phyloP scores from a whole-genome alignment of 2,329 filamentous ascomycete genomes.

The Monascus ruber region DNA sequence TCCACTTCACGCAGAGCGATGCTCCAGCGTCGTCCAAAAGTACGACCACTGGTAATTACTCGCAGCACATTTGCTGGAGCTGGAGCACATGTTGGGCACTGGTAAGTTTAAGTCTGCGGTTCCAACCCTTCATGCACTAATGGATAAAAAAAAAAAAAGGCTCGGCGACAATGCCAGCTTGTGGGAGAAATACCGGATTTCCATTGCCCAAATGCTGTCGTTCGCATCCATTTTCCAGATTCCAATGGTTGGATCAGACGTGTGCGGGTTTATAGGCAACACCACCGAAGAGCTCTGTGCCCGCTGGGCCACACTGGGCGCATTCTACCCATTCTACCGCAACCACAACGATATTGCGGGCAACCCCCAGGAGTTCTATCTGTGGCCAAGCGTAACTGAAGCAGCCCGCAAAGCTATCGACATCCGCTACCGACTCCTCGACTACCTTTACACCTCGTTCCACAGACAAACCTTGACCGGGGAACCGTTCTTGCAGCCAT shows the following conservation, averaged over 20 bases:
- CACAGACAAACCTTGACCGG: conserved; percentile 50
- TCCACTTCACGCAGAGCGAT: conserved; percentile 53
- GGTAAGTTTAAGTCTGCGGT: conserved; percentile 17
- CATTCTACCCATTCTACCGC: conserved; percentile 65
- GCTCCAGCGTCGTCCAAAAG: conserved; percentile 49
- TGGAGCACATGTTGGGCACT: conserved; percentile 48
- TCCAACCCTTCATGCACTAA: too few species aligned
- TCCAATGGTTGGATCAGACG: conserved; percentile 59
- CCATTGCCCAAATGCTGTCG: conserved; percentile 48
- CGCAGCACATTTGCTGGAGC: conserved; percentile 65
- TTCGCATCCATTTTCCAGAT: conserved; percentile 57
- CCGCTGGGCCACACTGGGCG: conserved; percentile 63
- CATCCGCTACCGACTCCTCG: conserved; percentile 63
- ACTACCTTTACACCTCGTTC: conserved; percentile 68
- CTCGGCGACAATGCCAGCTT: conserved; percentile 49
- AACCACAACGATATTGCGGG: conserved; percentile 52
- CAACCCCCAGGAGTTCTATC: conserved; percentile 62
- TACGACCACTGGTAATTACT: conserved; percentile 62
- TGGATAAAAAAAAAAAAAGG: conserved; percentile 22
- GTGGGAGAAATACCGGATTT: conserved; percentile 50
- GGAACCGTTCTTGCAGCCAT: conserved; percentile 54
- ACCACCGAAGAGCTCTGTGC: conserved; percentile 59
- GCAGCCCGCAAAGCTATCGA: conserved; percentile 59
- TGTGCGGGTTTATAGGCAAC: conserved; percentile 63
- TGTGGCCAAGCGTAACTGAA: conserved; percentile 51